A percentile compares a stretch with the other conserved stretches of the same genome.
Evolutionary conservation across 169 alveolate species (phyloP).

Genomic region (Eimeria praecox): DNA sequence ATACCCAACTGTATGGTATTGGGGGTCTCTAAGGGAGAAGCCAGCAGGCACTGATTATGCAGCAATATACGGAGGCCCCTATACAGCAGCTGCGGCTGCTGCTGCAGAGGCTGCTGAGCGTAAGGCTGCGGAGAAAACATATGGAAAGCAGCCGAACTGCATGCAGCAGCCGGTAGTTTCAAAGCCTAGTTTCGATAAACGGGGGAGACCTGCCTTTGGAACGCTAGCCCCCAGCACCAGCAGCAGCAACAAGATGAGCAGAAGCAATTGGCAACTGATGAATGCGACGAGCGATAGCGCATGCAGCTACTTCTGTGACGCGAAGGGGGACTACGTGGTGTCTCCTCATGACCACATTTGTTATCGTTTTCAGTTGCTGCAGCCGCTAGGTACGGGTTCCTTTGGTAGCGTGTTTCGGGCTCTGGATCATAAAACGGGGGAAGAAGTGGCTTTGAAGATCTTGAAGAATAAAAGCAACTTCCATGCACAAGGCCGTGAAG

Average conservation of each 20-base stretch:
- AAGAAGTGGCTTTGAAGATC: constrained; percentile 90
- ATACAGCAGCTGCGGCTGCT: constrained; percentile 6
- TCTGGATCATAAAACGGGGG: constrained; percentile 91
- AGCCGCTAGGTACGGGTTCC: constrained; percentile 92
- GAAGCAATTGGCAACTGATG: constrained; percentile 45
- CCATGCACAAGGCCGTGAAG: constrained; percentile 87
- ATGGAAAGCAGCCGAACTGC: neutral
- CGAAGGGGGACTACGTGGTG: constrained; percentile 67
- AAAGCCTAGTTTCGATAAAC: neutral
- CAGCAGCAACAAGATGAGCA: constrained; percentile 20
- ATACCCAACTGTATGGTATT: constrained; percentile 49
- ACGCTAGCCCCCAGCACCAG: neutral
- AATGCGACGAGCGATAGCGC: constrained; percentile 42
- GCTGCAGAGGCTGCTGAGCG: constrained; percentile 27
- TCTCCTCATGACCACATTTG: constrained; percentile 43
- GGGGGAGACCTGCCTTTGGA: neutral
- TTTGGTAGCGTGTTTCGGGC: constrained; percentile 94
- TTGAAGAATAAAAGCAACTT: constrained; percentile 92
- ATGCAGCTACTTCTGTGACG: constrained; percentile 74
- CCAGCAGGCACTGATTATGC: constrained; percentile 44
- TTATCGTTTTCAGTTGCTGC: constrained; percentile 72
- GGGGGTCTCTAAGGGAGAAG: constrained; percentile 53
- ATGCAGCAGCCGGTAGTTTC: neutral
- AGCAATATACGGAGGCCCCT: constrained; percentile 35
- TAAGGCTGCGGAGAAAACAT: neutral